These are phyloP conservation scores for Schizopora paradoxa DNA, from an alignment of 1,284 basidiomycete species.

Conservation along the genomic window DNA sequence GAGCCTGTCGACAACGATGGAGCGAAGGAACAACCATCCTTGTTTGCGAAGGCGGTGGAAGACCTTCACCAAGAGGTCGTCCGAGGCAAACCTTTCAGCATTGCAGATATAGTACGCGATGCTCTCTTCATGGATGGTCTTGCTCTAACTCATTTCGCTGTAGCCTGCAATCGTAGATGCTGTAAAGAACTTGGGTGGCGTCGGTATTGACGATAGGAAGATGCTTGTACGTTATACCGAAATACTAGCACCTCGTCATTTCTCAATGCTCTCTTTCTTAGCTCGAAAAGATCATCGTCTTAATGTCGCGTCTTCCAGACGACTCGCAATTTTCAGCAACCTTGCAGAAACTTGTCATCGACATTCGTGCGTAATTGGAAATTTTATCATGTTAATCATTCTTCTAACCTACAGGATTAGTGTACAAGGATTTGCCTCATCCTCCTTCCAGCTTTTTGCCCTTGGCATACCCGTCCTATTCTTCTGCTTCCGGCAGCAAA, in stretches of 20 bases:
- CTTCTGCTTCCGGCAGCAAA: too few relatives aligned
- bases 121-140: constrained; percentile 38
- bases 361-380: constrained; percentile 38
- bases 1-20: not conserved
- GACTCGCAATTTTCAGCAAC: constrained; percentile 31
- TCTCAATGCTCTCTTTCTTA: constrained; percentile 21
- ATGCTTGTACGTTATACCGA: constrained; percentile 39
- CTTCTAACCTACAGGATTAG: too few relatives aligned
- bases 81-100: not conserved
- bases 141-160: constrained; percentile 26
- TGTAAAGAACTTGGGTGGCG: constrained; percentile 35
- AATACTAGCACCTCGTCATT: not conserved
- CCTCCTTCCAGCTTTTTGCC: constrained; percentile 50
- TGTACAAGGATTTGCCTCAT: constrained; percentile 65
- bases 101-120: not conserved
- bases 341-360: constrained; percentile 43
- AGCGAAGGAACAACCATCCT: not conserved
- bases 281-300: constrained; percentile 49
- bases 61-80: not conserved
- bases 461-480: constrained; percentile 5
- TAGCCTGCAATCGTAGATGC: constrained; percentile 51
- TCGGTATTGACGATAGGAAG: constrained; percentile 52
- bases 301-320: constrained; percentile 47
- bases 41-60: not conserved
- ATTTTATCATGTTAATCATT: not conserved